A percentile compares a stretch with the other conserved stretches of the same genome.
These are phyloP conservation scores for Lumnitzera racemosa DNA, from an alignment of 345 rosid species.

Conservation along the genomic window DNA sequence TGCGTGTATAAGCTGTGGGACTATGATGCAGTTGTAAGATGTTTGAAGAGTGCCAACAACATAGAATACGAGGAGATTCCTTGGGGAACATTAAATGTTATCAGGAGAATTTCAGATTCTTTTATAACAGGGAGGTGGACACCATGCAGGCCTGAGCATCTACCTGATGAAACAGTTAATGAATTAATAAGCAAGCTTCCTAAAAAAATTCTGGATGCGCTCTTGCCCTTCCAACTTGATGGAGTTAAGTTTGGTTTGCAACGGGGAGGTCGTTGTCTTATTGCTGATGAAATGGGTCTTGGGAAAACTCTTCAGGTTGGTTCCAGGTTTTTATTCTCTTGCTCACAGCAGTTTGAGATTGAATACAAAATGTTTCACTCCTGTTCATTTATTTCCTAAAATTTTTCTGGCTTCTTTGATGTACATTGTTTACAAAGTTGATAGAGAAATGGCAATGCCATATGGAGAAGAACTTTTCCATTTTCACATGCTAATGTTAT, in stretches of 20 bases:
- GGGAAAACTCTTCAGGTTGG: conserved; percentile 91
- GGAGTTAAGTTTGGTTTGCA: conserved; percentile 73
- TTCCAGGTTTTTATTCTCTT: background rate
- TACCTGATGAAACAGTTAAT: conserved; percentile 52
- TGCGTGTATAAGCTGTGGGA: conserved; percentile 70
- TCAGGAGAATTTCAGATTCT: conserved; percentile 57
- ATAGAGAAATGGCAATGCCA: no score
- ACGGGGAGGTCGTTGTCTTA: conserved; percentile 91
- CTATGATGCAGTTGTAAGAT: conserved; percentile 46
- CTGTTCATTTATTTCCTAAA: no score
- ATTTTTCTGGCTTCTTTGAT: no score
- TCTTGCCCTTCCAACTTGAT: conserved; percentile 84
- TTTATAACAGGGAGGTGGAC: conserved; percentile 51
- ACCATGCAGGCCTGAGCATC: conserved; percentile 76
- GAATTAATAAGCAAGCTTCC: conserved; percentile 57
- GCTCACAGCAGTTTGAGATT: background rate
- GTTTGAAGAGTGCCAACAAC: conserved; percentile 48
- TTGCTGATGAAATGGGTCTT: conserved; percentile 99
- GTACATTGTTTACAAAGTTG: no score
- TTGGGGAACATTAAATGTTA: conserved; percentile 63
- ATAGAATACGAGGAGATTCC: conserved; percentile 68
- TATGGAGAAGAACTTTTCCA: no score
- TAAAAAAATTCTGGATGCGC: conserved; percentile 39
- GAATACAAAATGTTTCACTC: background rate
- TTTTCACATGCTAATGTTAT: no score